Evolutionary conservation across 805 yeast species (phyloP).

Genomic region (Lipomyces sp.): DNA sequence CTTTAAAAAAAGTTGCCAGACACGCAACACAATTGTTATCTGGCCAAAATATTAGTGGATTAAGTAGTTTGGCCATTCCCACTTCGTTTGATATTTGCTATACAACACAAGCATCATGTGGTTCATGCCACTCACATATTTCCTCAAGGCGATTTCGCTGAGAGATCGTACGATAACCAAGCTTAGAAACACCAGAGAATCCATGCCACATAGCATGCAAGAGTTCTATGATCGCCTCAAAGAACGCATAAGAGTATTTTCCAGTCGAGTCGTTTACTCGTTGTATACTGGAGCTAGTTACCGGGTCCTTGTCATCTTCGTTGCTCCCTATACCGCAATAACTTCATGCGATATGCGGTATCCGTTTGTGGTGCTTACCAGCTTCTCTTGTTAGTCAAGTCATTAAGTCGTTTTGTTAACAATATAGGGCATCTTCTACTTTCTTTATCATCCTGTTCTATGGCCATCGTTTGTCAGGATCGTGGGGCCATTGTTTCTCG

Average conservation of each 20-base stretch:
- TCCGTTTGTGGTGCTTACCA: constrained; percentile 27
- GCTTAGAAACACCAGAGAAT: neutral
- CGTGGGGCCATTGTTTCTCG: constrained; percentile 19
- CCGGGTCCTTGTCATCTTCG: constrained; percentile 20
- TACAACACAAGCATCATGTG: constrained; percentile 1
- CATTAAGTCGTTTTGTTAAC: neutral
- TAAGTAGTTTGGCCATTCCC: too few relatives aligned
- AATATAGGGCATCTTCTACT: constrained; percentile 29
- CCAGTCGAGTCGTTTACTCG: constrained; percentile 9
- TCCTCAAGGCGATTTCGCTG: neutral
- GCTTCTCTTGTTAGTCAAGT: neutral
- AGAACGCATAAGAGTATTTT: neutral
- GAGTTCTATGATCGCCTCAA: neutral
- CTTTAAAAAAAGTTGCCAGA: too few relatives aligned
- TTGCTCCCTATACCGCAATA: constrained; percentile 32
- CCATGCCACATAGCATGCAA: constrained; percentile 2
- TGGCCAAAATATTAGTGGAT: too few relatives aligned
- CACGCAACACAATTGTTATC: too few relatives aligned
- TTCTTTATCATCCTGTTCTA: constrained; percentile 29
- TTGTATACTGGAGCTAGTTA: constrained; percentile 32
- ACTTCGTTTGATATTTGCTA: neutral
- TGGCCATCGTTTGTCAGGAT: constrained; percentile 32
- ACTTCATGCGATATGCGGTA: constrained; percentile 23
- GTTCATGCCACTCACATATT: constrained; percentile 11
- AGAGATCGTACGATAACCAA: neutral